Conservation (phyloP, 164 flowering plant genomes). For the Sedum album region DNA sequence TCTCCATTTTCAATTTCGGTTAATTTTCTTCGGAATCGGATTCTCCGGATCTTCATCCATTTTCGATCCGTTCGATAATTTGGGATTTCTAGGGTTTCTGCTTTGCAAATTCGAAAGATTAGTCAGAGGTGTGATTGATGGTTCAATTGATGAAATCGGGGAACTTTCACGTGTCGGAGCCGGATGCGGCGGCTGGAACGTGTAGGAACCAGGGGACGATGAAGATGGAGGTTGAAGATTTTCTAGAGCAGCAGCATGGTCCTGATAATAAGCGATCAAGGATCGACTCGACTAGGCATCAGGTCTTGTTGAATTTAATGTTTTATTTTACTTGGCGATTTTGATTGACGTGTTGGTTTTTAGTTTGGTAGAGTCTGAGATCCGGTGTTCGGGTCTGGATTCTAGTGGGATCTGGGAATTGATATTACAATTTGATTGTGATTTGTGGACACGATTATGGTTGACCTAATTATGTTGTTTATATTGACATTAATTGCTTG, state of each 20-base stretch:
- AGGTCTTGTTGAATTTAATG: constrained; percentile 25
- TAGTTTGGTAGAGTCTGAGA: background rate
- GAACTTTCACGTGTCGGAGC: constrained; percentile 22
- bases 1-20: background rate
- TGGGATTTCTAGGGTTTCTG: background rate
- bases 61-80: constrained; percentile 1
- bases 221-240: constrained; percentile 52
- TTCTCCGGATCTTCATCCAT: constrained; percentile 11
- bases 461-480: background rate
- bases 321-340: background rate
- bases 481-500: too few relatives aligned
- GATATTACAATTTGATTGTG: too few relatives aligned
- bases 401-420: background rate
- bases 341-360: background rate
- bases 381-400: background rate
- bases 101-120: background rate
- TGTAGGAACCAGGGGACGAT: constrained; percentile 32
- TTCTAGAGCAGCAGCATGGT: constrained; percentile 43
- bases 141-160: constrained; percentile 52
- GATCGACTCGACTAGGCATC: constrained; percentile 18
- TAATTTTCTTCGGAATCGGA: background rate
- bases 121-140: constrained; percentile 21
- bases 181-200: constrained; percentile 20
- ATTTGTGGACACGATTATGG: background rate
- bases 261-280: constrained; percentile 43